Evolutionary conservation across 1,139 yeast genomes (phyloP).

Genomic region (Yamadazyma diospyri): DNA sequence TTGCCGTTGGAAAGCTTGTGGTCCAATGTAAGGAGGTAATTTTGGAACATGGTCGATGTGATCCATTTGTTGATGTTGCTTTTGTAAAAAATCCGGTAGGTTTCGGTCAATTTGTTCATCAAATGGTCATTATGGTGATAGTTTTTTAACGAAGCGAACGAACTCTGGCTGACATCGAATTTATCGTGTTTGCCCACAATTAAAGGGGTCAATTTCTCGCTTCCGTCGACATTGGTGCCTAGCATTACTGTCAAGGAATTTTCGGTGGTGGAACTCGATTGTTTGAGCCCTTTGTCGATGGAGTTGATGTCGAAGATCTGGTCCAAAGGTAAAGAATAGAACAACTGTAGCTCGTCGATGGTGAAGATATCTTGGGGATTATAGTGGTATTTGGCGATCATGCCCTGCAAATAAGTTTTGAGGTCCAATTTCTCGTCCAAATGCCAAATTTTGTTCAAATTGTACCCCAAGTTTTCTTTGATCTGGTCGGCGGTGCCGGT

Average conservation of each 20-base stretch:
- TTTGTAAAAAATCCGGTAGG: constrained; percentile 53
- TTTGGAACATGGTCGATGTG: constrained; percentile 62
- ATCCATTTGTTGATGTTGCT: constrained; percentile 64
- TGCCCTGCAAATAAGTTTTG: constrained; percentile 31
- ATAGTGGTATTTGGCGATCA: constrained; percentile 32
- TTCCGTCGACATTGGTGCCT: constrained; percentile 61
- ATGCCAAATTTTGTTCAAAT: constrained; percentile 58
- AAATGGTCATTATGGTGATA: constrained; percentile 18
- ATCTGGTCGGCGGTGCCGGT: constrained; percentile 45
- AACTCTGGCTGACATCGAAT: constrained; percentile 42
- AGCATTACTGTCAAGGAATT: constrained; percentile 58
- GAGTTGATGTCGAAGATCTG: constrained; percentile 51
- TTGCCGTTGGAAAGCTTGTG: constrained; percentile 43
- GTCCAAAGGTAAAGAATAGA: constrained; percentile 60
- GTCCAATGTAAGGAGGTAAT: constrained; percentile 57
- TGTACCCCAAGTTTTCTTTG: constrained; percentile 28
- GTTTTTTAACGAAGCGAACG: constrained; percentile 29
- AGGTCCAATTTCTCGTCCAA: constrained; percentile 52
- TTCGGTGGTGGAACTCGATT: constrained; percentile 46
- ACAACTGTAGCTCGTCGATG: constrained; percentile 58
- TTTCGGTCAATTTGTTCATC: constrained; percentile 48
- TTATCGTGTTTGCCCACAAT: constrained; percentile 60
- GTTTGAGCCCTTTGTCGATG: constrained; percentile 44
- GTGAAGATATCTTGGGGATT: constrained; percentile 56
- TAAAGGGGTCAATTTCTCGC: constrained; percentile 58